Percentiles rank a stretch among this genome's conserved stretches.
phyloP scores from a whole-genome alignment of 1,284 basidiomycete genomes.

The Apiotrichum brassicae region DNA sequence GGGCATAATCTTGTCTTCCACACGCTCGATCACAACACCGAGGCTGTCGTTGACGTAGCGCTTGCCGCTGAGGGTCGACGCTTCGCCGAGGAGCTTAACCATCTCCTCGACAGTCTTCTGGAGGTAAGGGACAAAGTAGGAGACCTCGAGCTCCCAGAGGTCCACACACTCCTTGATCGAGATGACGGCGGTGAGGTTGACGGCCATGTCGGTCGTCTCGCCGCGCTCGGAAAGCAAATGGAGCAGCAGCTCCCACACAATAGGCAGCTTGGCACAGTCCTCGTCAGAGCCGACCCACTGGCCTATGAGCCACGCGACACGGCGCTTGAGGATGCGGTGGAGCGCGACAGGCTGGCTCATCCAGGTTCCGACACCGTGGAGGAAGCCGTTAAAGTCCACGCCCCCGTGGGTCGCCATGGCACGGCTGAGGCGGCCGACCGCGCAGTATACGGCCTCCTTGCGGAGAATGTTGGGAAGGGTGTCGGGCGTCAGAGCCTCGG shows the following conservation, averaged over 20 bases:
- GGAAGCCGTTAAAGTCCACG: constrained; percentile 36
- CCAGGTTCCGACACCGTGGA: constrained; percentile 31
- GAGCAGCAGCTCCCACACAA: constrained; percentile 71
- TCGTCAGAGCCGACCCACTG: constrained; percentile 65
- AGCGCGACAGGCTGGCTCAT: constrained; percentile 49
- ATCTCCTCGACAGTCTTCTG: constrained; percentile 39
- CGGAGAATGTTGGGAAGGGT: constrained; percentile 63
- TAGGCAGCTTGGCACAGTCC: constrained; percentile 57
- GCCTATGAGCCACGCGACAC: constrained; percentile 83
- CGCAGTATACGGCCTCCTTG: constrained; percentile 82
- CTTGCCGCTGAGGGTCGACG: constrained; percentile 71
- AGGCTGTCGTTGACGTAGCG: constrained; percentile 63
- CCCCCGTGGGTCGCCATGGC: constrained; percentile 50
- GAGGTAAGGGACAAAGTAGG: constrained; percentile 42
- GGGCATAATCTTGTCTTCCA: constrained; percentile 62
- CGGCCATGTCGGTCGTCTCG: constrained; percentile 67
- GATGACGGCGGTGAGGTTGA: constrained; percentile 69
- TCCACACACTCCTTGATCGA: constrained; percentile 73
- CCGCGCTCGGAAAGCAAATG: constrained; percentile 65
- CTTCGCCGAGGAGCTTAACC: constrained; percentile 60
- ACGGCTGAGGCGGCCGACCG: constrained; percentile 70
- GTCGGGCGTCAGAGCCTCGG: constrained; percentile 48
- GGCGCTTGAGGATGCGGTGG: constrained; percentile 77
- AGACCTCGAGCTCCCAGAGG: constrained; percentile 42
- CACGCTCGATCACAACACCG: constrained; percentile 65